Percentiles rank a stretch among this genome's conserved stretches.
These are phyloP conservation scores for Karstenula rhodostoma DNA, from an alignment of 2,329 filamentous ascomycete species.

Conservation along the genomic window DNA sequence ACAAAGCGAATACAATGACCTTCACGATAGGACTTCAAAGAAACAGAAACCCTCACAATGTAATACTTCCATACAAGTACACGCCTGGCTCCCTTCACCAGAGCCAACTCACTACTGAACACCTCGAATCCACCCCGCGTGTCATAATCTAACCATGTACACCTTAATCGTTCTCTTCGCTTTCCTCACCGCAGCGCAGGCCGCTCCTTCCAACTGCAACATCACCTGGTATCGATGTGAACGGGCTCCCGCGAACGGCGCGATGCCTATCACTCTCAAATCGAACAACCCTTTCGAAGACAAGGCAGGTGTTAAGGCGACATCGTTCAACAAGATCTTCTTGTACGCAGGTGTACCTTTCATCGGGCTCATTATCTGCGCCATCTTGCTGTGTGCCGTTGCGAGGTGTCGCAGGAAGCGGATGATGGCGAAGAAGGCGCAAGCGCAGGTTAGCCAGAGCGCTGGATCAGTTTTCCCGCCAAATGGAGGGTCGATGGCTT, in stretches of 20 bases:
- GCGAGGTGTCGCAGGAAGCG: neutral
- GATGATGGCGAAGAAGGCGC: neutral
- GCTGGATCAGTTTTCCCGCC: neutral
- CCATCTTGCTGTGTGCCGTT: neutral
- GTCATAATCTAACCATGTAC: neutral
- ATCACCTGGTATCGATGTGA: neutral
- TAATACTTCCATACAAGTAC: neutral
- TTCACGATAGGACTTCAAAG: neutral
- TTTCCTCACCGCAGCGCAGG: neutral
- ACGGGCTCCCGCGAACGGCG: neutral
- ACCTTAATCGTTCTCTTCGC: neutral
- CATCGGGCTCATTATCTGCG: neutral
- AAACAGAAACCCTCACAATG: neutral
- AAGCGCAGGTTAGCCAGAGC: neutral
- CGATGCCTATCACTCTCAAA: neutral
- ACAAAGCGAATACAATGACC: neutral
- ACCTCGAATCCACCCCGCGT: neutral
- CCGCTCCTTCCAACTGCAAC: neutral
- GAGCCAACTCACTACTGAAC: neutral
- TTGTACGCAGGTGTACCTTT: neutral
- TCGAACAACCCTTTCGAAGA: neutral
- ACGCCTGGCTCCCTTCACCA: neutral
- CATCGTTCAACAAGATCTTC: neutral
- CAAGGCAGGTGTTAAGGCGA: neutral
- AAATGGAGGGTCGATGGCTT: neutral